phyloP scores from a whole-genome alignment of 495 filamentous ascomycete genomes.

The Daldinia childiae region DNA sequence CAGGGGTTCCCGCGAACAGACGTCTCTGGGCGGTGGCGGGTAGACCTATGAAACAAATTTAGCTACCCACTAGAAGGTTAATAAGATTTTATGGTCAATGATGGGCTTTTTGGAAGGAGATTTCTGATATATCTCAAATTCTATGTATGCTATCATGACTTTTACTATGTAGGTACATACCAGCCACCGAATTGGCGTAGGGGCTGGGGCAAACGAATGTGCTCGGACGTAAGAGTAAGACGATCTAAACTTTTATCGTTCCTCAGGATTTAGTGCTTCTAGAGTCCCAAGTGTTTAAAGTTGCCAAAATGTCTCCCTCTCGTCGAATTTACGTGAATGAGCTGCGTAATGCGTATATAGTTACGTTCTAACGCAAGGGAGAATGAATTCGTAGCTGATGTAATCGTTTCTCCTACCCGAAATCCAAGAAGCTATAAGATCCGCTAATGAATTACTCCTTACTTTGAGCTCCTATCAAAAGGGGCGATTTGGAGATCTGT shows the following conservation, averaged over 20 bases:
- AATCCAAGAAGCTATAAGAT: background rate
- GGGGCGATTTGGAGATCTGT: background rate
- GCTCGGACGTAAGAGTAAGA: slow-evolving; percentile 28
- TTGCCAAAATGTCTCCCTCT: background rate
- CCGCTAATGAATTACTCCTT: background rate
- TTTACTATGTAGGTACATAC: background rate
- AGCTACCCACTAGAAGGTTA: slow-evolving; percentile 29
- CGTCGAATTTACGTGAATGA: slow-evolving; percentile 1
- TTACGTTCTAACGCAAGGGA: slow-evolving; percentile 1
- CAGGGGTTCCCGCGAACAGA: slow-evolving; percentile 40
- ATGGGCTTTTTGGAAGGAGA: background rate
- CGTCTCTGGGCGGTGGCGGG: slow-evolving; percentile 34
- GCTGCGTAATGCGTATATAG: background rate
- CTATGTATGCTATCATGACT: slow-evolving; percentile 10
- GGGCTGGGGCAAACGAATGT: slow-evolving; percentile 12
- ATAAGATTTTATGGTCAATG: slow-evolving; percentile 1
- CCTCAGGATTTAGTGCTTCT: slow-evolving; percentile 8
- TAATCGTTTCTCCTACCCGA: background rate
- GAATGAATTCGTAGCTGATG: background rate
- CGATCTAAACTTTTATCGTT: slow-evolving; percentile 13
- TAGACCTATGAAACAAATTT: slow-evolving; percentile 32
- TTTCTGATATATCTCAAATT: slow-evolving; percentile 15
- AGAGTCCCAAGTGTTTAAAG: slow-evolving; percentile 4
- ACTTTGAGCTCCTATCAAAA: background rate
- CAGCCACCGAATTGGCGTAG: slow-evolving; percentile 1